Base-by-base conservation (phyloP, 495 filamentous ascomycete species). In the Pyronema omphalodes region DNA sequence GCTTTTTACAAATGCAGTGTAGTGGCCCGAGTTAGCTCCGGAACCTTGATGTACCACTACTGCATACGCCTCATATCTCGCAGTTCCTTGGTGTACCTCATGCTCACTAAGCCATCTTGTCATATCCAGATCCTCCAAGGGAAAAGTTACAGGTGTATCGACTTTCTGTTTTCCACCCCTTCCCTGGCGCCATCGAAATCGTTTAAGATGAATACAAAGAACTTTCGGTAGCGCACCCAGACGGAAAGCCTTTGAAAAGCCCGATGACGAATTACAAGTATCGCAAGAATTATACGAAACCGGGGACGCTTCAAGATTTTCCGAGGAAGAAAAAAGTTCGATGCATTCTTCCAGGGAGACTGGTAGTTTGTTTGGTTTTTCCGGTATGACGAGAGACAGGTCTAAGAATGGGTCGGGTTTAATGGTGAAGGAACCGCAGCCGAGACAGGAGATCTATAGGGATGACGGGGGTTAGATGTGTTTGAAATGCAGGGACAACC, bases 1-100 rank as follows among this genome's bases (percentile, higher is more conserved):
- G 54, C 58, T 50, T 43, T 63, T 62, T 14, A 61, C 56, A 49
- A 58, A 63, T 4, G 60, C 60, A 15, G 53, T 55, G 49, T 63
- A 63, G 51, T 63, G 60, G 12, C 60, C 60, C n/a, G 59, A 63
- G 51, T 61, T 63, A 46, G 59, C 59, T 58, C 60, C 60, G 37
- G 34, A 15, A 34, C 60, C 60, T 55, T 63, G 60, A 44, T 63
- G 60, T 49, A 63, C 60, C 11, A 63, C 60, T 17, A 63, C 60
- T 29, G 60, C 59, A 9, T 63, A 63, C 33, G 62, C 55, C 18
- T 63, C 60, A 39, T 63, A 63, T 23, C 56, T 40, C 12, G 47
- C 47, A 6, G 40, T 18, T 18, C 53, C 36, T 18, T 54, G 44
- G 18, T 34, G 37, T 43, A 37, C 46, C 23, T 61, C 55, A 19